Base-by-base conservation (phyloP, 441 rosid species). In the Euphorbia celastroides region DNA sequence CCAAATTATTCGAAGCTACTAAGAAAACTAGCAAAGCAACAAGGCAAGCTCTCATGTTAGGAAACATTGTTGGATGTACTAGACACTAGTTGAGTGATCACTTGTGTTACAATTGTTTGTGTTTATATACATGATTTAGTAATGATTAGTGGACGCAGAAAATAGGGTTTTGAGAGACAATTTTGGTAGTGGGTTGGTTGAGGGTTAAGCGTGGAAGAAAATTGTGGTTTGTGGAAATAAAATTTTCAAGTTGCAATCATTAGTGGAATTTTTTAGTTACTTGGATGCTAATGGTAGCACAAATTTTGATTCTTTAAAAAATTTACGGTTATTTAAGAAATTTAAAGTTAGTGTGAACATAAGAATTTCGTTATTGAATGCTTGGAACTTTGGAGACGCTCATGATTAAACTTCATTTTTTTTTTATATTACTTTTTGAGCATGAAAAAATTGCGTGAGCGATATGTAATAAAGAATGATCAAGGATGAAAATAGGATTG, bases 131-230 rank as follows among this genome's bases (percentile, higher is more conserved):
- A 54, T 7, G 65, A 22, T 17, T 32, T 9, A 28, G 17, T 26
- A 55, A 31, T 22, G 17, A 19, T 12, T 11, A 61, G 17, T 13
- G 36, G 30, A 17, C 5, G 23, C 27, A 22, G 5, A 34, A 5
- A 31, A 68, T 2, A 28, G 22, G 55, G 56, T 34, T 7, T 25
- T 0, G 11, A 28, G 5, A 36, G 7, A 32, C 7, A 72, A 8
- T 42, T 58, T 11, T 52, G 58, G 7, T 64, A 79, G 87, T 75
- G 87, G 70, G 84, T 80, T 79, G 61, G 86, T 72, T 80, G 79
- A 52, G 72, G 56, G 19, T 48, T 5, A 57, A 28, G 61, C 70
- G 80, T 74, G 82, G 70, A 70, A 62, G 75, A 32, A 62, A 26
- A 26, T 60, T 16, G 62, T 51, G 71, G 71, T 55, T 52, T 28